Base-by-base conservation (phyloP, 2,329 filamentous ascomycete genomes). In the Colletotrichum sp. region DNA sequence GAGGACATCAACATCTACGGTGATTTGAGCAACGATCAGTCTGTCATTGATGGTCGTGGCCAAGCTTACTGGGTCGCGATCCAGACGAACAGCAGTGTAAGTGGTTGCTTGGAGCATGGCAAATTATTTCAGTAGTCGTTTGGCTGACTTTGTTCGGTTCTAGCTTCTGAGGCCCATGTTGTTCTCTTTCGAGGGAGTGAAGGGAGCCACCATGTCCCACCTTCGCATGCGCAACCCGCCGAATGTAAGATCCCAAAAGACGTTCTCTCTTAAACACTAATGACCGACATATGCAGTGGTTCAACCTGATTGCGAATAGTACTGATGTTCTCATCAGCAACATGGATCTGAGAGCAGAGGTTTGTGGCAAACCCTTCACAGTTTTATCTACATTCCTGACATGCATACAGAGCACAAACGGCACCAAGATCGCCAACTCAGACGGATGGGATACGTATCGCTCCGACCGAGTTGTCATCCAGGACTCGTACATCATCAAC, bases 401-500 rank as follows among this genome's bases (percentile, higher is more conserved):
- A 32, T 5, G 81, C 28, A 91, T 87, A 78, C 84, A 81, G 24
- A 90, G 87, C 80, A 82, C 83, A 10, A 89, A 91, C 75, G 80
- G 81, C 3, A 91, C 92, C 2, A 92, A 92, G 83, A 94, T 94
- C 81, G 94, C 92, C 0, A 92, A 93, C 79, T 92, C 90, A 89
- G 73, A 75, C 9, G 73, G 73, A 7, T 75, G 69, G 73, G 73
- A 93, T 75, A 93, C 90, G 1, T 93, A 94, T 80, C 89, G 92
- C 7, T 91, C 90, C 12, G 84, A 87, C n/a, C 89, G 90, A 63
- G 88, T 95, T 39, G 89, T 93, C 0, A 94, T 95, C 32, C 92
- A 94, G 79, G 90, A 94, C 80, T 93, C 91, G 0, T 83, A 89
- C 24, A 89, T 92, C 77, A 87, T 90, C 82, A 94, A 94, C 78